phyloP scores from a whole-genome alignment of 441 rosid species.

The Dalechampia spathulata region DNA sequence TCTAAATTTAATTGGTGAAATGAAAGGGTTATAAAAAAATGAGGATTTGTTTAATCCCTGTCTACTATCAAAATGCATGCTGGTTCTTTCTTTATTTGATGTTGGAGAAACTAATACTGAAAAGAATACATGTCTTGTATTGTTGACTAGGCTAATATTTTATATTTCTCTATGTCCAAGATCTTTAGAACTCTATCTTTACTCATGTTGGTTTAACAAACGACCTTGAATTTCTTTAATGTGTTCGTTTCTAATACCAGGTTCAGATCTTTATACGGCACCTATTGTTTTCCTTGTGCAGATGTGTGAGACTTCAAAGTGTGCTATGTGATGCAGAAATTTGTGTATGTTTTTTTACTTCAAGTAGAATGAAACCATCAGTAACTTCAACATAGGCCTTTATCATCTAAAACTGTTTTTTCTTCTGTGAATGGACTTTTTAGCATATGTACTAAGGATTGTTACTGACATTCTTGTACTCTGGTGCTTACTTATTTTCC shows the following conservation, averaged over 20 bases:
- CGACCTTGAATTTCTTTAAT: not conserved
- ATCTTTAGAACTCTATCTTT: no score
- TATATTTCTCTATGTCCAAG: no score
- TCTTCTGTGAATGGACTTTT: slow-evolving; percentile 2
- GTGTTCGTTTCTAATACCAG: not conserved
- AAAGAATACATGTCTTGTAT: no score
- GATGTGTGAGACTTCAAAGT: slow-evolving; percentile 76
- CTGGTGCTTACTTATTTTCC: not conserved
- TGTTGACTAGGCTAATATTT: no score
- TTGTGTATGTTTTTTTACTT: slow-evolving; percentile 45
- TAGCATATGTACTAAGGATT: not conserved
- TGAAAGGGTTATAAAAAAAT: no score
- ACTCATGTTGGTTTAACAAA: no score
- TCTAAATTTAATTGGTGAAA: no score
- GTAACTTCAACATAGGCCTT: not conserved
- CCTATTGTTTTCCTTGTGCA: slow-evolving; percentile 27
- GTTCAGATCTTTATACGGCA: not conserved
- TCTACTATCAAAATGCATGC: no score
- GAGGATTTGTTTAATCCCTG: no score
- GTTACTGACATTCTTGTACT: not conserved
- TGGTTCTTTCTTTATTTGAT: no score
- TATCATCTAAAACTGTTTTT: not conserved
- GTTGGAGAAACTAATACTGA: no score
- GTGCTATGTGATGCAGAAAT: slow-evolving; percentile 64
- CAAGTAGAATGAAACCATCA: slow-evolving; percentile 2